phyloP scores from a whole-genome alignment of 345 rosid species.

The Draba incana region DNA sequence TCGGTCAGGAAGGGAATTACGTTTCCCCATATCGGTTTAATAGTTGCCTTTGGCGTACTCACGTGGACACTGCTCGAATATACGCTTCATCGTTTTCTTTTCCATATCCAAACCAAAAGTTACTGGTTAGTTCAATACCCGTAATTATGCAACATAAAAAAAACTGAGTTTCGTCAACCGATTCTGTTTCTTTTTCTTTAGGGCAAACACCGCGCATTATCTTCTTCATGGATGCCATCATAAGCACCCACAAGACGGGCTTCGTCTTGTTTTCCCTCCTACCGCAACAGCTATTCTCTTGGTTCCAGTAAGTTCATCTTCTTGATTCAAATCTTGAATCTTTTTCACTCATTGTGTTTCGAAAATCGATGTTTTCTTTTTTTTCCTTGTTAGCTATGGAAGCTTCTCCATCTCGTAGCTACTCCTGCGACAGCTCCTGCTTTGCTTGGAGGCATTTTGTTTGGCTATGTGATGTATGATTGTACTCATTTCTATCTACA shows the following conservation, averaged over 20 bases:
- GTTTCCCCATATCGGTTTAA: slow-evolving; percentile 51
- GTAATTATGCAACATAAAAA: not conserved
- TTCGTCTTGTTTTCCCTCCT: slow-evolving; percentile 88
- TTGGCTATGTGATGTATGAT: slow-evolving; percentile 75
- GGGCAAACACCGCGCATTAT: slow-evolving; percentile 82
- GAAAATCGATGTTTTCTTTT: not conserved
- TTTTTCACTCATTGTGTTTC: not conserved
- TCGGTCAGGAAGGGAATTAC: slow-evolving; percentile 74
- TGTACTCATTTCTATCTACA: slow-evolving; percentile 73
- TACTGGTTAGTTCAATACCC: slow-evolving; percentile 68
- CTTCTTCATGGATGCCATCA: slow-evolving; percentile 93
- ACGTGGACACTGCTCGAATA: slow-evolving; percentile 92
- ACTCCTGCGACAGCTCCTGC: slow-evolving; percentile 68
- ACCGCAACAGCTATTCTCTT: slow-evolving; percentile 71
- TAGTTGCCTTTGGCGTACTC: slow-evolving; percentile 68
- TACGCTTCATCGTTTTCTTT: slow-evolving; percentile 89
- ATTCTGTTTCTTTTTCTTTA: slow-evolving; percentile 26
- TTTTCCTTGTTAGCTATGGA: slow-evolving; percentile 53
- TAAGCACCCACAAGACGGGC: slow-evolving; percentile 88
- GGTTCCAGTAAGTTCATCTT: slow-evolving; percentile 54
- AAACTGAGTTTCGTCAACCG: slow-evolving; percentile 19
- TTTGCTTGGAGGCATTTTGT: slow-evolving; percentile 62
- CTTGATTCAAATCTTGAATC: not conserved
- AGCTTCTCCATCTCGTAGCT: slow-evolving; percentile 46
- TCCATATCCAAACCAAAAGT: slow-evolving; percentile 82